These are phyloP conservation scores for Noccaea bulbosa DNA, from an alignment of 345 rosid species.

Conservation along the genomic window DNA sequence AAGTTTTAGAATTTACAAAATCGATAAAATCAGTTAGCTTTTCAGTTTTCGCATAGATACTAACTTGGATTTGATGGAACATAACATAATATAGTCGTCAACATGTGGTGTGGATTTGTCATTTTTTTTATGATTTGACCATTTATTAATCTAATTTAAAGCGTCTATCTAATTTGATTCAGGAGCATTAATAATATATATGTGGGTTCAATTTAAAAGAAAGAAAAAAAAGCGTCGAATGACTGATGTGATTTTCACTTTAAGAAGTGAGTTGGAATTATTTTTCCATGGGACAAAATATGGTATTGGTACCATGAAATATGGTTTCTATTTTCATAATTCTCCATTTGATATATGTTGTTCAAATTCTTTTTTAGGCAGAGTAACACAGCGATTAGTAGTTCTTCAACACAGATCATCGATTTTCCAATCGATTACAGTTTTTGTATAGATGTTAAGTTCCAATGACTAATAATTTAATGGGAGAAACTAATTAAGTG, in stretches of 20 bases:
- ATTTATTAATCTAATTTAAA: slow-evolving; percentile 36
- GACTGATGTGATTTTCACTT: slow-evolving; percentile 47
- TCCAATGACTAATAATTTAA: not conserved
- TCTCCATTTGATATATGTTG: not conserved
- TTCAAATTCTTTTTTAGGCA: slow-evolving; percentile 1
- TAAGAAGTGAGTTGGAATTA: slow-evolving; percentile 38
- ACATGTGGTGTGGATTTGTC: slow-evolving; percentile 44
- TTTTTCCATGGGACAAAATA: slow-evolving; percentile 36
- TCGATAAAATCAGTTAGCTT: slow-evolving; percentile 30
- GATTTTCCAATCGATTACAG: not conserved
- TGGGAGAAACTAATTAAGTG: not conserved
- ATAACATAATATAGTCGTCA: slow-evolving; percentile 39
- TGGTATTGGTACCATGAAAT: slow-evolving; percentile 44
- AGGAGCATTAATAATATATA: not conserved
- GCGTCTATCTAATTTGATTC: slow-evolving; percentile 19
- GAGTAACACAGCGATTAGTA: not conserved
- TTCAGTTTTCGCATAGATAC: slow-evolving; percentile 33
- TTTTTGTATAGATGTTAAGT: not conserved
- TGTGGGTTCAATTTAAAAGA: not conserved
- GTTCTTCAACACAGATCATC: not conserved
- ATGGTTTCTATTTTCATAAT: slow-evolving; percentile 38
- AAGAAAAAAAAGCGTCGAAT: slow-evolving; percentile 34
- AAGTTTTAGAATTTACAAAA: not conserved
- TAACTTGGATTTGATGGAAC: slow-evolving; percentile 46
- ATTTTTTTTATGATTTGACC: slow-evolving; percentile 40